Conservation (phyloP, 1,284 basidiomycete genomes). For the Bjerkandera adusta region DNA sequence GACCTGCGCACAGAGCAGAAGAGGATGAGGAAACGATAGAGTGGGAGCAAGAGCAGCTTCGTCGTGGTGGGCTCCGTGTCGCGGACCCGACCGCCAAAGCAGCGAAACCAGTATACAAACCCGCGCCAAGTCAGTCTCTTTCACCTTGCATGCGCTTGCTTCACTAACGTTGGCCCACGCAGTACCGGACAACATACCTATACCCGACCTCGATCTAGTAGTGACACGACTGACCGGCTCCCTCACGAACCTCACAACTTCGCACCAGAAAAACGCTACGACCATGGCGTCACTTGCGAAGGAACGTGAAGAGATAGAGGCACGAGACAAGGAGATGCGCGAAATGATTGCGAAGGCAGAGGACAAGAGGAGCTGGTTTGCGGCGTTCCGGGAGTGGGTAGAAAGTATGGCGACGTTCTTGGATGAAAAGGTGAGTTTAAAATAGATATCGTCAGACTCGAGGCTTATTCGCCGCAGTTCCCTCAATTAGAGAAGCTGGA, state of each 20-base stretch:
- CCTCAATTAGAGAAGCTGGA: conserved; percentile 86
- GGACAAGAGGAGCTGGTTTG: conserved; percentile 85
- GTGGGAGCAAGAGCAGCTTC: conserved; percentile 89
- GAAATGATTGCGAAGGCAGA: conserved; percentile 79
- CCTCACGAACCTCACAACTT: conserved; percentile 65
- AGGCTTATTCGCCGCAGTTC: conserved; percentile 47
- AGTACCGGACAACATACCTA: conserved; percentile 62
- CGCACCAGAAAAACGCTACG: conserved; percentile 65
- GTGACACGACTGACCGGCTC: conserved; percentile 60
- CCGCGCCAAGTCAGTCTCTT: conserved; percentile 66
- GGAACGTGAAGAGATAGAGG: conserved; percentile 71
- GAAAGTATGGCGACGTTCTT: conserved; percentile 87
- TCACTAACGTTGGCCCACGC: neutral
- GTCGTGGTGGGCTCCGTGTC: conserved; percentile 62
- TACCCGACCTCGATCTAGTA: conserved; percentile 58
- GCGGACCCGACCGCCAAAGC: conserved; percentile 31
- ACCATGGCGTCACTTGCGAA: conserved; percentile 59
- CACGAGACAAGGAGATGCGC: conserved; percentile 78
- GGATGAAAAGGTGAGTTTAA: conserved; percentile 78
- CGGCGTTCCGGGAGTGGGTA: conserved; percentile 81
- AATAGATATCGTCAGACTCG: conserved; percentile 2
- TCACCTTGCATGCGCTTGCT: conserved; percentile 3
- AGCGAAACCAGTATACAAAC: conserved; percentile 61
- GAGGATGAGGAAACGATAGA: conserved; percentile 87
- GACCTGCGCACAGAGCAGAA: conserved; percentile 55